These are phyloP conservation scores for Abrus pulchellus DNA, from an alignment of 306 rosid species.

Conservation along the genomic window DNA sequence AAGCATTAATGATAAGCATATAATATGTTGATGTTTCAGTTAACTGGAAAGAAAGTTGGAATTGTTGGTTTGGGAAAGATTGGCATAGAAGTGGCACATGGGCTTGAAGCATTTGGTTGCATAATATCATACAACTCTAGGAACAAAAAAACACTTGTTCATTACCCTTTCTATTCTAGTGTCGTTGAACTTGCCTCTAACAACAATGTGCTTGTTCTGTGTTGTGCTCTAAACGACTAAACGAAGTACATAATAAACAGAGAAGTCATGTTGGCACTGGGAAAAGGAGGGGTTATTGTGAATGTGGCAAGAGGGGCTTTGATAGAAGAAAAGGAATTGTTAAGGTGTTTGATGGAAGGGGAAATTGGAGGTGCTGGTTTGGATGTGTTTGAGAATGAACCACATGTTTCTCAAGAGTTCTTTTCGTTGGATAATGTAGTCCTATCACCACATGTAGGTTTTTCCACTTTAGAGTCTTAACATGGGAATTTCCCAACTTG, in stretches of 20 bases:
- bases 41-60: constrained; percentile 59
- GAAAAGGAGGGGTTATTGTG: constrained; percentile 57
- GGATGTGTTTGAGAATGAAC: constrained; percentile 76
- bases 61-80: constrained; percentile 68
- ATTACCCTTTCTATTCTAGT: constrained; percentile 53
- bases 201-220: constrained; percentile 53
- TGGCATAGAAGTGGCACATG: constrained; percentile 62
- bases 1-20: neutral
- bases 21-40: constrained; percentile 39
- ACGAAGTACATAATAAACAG: constrained; percentile 56
- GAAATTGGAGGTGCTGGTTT: constrained; percentile 57
- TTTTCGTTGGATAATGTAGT: constrained; percentile 61
- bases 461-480: constrained; percentile 39
- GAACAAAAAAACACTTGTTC: constrained; percentile 45
- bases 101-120: constrained; percentile 63
- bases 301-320: constrained; percentile 63
- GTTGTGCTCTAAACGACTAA: constrained; percentile 59
- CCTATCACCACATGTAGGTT: constrained; percentile 58
- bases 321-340: constrained; percentile 53
- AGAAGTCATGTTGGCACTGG: constrained; percentile 58
- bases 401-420: constrained; percentile 54
- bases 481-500: neutral
- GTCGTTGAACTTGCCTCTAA: constrained; percentile 57
- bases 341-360: constrained; percentile 27
- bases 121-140: constrained; percentile 59